Percentiles rank a stretch among this genome's conserved stretches.
Evolutionary conservation across 805 yeast genomes (phyloP).

Genomic region (Wickerhamiella dianesei): DNA sequence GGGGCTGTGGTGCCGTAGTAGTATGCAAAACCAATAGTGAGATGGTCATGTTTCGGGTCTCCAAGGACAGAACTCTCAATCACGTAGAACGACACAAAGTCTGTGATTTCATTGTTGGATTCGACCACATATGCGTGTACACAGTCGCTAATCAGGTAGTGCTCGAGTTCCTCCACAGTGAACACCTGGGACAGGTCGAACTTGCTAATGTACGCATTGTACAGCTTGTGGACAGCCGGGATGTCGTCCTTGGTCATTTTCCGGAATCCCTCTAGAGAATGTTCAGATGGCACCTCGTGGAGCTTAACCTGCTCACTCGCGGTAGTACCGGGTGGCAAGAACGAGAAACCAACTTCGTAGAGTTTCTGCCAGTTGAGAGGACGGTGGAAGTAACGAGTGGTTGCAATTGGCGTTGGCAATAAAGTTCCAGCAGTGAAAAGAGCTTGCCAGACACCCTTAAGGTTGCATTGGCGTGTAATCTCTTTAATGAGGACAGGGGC

Average conservation of each 20-base stretch:
- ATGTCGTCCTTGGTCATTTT: constrained; percentile 46
- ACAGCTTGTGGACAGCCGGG: constrained; percentile 45
- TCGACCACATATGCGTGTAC: constrained; percentile 63
- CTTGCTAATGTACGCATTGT: constrained; percentile 47
- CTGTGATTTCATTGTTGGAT: constrained; percentile 43
- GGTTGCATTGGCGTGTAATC: constrained; percentile 83
- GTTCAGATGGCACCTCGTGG: constrained; percentile 40
- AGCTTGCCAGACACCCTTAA: constrained; percentile 84
- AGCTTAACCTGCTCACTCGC: constrained; percentile 50
- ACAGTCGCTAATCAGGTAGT: constrained; percentile 49
- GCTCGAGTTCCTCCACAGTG: constrained; percentile 52
- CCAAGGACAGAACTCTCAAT: constrained; percentile 73
- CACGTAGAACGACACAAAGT: constrained; percentile 78
- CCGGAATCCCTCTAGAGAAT: constrained; percentile 43
- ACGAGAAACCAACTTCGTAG: constrained; percentile 79
- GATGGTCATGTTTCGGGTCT: constrained; percentile 38
- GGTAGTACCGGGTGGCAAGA: constrained; percentile 59
- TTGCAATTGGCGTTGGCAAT: constrained; percentile 82
- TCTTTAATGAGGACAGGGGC: constrained; percentile 92
- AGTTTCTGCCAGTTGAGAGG: constrained; percentile 86
- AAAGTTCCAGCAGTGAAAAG: constrained; percentile 85
- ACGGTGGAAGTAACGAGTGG: constrained; percentile 84
- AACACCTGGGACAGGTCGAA: constrained; percentile 66
- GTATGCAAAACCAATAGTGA: constrained; percentile 72
- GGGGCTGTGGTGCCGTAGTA: constrained; percentile 64